Conservation (phyloP, 163 green algal species). For the Chlorella variabilis region DNA sequence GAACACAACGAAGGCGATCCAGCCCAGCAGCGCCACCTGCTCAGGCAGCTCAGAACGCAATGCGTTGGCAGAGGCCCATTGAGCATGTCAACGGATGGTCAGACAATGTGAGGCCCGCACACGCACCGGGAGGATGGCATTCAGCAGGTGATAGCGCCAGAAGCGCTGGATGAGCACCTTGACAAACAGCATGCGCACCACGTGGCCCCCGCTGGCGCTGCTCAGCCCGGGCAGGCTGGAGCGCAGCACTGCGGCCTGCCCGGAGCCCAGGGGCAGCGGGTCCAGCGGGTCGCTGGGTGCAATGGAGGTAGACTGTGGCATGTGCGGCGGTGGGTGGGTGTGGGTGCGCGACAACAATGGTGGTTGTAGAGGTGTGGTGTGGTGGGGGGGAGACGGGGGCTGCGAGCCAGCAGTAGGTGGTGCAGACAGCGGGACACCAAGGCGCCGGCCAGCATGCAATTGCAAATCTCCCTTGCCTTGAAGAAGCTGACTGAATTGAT, state of each 20-base stretch:
- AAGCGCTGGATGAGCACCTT: conserved; percentile 6
- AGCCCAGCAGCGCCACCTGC: conserved; percentile 9
- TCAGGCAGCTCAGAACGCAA: no score
- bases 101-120: no score
- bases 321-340: background rate
- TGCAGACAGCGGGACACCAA: no score
- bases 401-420: no score
- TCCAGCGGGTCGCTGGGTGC: background rate
- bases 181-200: background rate
- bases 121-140: conserved; percentile 16
- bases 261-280: background rate
- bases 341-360: no score
- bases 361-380: no score
- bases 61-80: no score
- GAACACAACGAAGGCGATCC: conserved; percentile 6
- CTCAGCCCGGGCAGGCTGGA: no score
- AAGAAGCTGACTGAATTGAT: conserved; percentile 19
- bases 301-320: background rate
- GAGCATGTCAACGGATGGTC: no score
- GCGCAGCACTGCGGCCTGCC: no score
- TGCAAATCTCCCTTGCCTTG: background rate
- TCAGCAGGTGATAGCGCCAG: background rate
- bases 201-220: no score
- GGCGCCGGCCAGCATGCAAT: no score
- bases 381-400: background rate